phyloP scores from a whole-genome alignment of 2,329 filamentous ascomycete species.

The Fusarium sp. region DNA sequence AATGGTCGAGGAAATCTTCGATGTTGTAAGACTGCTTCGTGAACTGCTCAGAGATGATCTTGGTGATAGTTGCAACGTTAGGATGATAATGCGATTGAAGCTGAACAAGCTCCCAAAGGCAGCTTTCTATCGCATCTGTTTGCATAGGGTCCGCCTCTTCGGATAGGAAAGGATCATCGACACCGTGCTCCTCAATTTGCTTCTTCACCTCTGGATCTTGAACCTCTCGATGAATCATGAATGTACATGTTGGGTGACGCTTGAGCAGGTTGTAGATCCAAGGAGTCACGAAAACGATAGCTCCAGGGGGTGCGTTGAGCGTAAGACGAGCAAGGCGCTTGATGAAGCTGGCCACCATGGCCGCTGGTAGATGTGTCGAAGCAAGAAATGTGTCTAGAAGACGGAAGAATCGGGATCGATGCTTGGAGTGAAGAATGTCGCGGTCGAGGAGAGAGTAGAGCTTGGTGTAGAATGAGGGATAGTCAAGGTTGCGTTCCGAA shows the following conservation, averaged over 20 bases:
- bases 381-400: conserved; percentile 89
- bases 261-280: conserved; percentile 97
- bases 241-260: conserved; percentile 88
- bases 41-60: conserved; percentile 95
- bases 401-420: conserved; percentile 92
- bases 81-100: conserved; percentile 95
- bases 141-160: conserved; percentile 83
- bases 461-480: conserved; percentile 92
- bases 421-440: conserved; percentile 89
- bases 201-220: conserved; percentile 66
- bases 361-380: conserved; percentile 91
- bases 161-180: conserved; percentile 79
- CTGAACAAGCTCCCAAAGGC: conserved; percentile 93
- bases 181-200: conserved; percentile 67
- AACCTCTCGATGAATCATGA: conserved; percentile 88
- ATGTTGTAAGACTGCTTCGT: conserved; percentile 94
- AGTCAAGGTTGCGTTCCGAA: conserved; percentile 92
- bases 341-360: conserved; percentile 93
- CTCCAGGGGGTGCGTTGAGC: conserved; percentile 88
- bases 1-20: conserved; percentile 98
- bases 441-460: conserved; percentile 92
- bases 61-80: conserved; percentile 92
- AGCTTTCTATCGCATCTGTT: conserved; percentile 89
- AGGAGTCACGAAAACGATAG: conserved; percentile 87
- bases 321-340: conserved; percentile 88